Conservation (phyloP, 306 rosid species). For the Vigna radiata region DNA sequence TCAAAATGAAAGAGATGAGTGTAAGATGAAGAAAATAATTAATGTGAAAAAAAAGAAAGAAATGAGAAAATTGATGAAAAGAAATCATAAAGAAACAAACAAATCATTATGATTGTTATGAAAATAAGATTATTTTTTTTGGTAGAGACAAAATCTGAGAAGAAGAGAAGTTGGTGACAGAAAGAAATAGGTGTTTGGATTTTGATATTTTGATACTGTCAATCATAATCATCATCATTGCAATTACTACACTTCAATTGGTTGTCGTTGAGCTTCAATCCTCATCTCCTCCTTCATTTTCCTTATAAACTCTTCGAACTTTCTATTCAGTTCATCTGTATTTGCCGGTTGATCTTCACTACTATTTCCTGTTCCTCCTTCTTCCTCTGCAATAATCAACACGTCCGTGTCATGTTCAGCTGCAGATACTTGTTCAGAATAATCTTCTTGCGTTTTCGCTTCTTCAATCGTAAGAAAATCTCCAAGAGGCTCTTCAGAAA, state of each 20-base stretch:
- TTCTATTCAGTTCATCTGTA: conserved; percentile 72
- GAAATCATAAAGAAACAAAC: too few species aligned
- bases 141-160: too few species aligned
- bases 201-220: too few species aligned
- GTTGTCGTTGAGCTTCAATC: conserved; percentile 56
- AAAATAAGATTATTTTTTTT: too few species aligned
- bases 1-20: too few species aligned
- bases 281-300: conserved; percentile 61
- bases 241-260: conserved; percentile 49
- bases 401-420: conserved; percentile 11
- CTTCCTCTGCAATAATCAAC: conserved; percentile 22
- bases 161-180: too few species aligned
- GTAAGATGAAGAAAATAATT: too few species aligned
- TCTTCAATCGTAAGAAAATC: background rate
- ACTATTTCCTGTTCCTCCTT: conserved; percentile 45
- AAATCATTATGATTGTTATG: too few species aligned
- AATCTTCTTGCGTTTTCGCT: background rate
- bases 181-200: too few species aligned
- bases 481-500: conserved; percentile 4
- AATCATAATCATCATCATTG: background rate
- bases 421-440: conserved; percentile 23
- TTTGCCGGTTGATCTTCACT: conserved; percentile 48
- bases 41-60: too few species aligned
- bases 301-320: conserved; percentile 75
- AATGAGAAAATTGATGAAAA: too few species aligned